A percentile compares a stretch with the other conserved stretches of the same genome.
Conservation (phyloP, 2,329 filamentous ascomycete species). For the Xylaria multiplex region DNA sequence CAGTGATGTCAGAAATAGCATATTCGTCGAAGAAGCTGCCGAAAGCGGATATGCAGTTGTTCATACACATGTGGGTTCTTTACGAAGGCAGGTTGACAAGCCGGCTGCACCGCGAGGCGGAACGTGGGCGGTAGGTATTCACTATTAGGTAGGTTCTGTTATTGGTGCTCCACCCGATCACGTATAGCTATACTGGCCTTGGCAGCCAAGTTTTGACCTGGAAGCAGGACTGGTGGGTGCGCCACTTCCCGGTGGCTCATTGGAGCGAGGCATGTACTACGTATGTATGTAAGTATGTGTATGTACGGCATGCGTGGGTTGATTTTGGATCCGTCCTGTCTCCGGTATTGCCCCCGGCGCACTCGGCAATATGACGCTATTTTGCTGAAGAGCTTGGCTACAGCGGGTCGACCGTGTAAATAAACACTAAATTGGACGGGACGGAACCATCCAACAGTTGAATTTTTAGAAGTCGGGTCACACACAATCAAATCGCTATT, state of each 20-base stretch:
- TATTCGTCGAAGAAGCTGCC: constrained; percentile 11
- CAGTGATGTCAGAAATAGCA: constrained; percentile 26
- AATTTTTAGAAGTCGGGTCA: constrained; percentile 1
- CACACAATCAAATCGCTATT: constrained; percentile 14
- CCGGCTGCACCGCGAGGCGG: constrained; percentile 35
- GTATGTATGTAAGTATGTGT: not conserved
- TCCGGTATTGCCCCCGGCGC: constrained; percentile 19
- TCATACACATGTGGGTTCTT: constrained; percentile 22
- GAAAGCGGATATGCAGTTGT: constrained; percentile 13
- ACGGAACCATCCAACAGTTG: not conserved
- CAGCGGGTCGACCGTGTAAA: constrained; percentile 17
- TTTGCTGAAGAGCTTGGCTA: constrained; percentile 25
- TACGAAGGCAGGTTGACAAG: constrained; percentile 31
- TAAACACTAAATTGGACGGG: not conserved
- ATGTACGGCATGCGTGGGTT: constrained; percentile 16
- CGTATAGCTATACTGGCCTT: constrained; percentile 5
- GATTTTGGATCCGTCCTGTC: not conserved
- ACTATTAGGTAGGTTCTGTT: not conserved
- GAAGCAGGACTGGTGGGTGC: constrained; percentile 14
- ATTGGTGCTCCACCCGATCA: not conserved
- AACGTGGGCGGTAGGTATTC: constrained; percentile 24
- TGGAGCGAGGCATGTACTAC: not conserved
- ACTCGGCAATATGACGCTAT: constrained; percentile 25
- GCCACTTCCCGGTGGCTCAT: constrained; percentile 14
- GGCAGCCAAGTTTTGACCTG: constrained; percentile 17